These are phyloP conservation scores for Stropharia rugosoannulata DNA, from an alignment of 768 basidiomycete species.

Conservation along the genomic window DNA sequence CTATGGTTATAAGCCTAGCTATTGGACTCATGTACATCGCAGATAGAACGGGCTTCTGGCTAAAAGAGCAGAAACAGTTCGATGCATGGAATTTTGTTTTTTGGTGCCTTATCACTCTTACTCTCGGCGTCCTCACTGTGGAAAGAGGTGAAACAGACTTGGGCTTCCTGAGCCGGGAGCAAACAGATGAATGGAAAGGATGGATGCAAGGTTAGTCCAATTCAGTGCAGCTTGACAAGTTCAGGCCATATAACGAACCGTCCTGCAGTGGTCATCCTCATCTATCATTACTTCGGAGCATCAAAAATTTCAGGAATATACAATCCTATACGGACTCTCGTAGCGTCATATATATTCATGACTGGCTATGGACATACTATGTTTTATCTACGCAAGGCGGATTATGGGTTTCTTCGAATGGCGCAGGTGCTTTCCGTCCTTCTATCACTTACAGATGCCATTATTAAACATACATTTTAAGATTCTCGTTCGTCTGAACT, in stretches of 20 bases:
- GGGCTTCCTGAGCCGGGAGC: constrained; percentile 88
- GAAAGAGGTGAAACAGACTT: constrained; percentile 77
- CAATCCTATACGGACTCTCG: constrained; percentile 85
- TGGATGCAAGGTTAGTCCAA: constrained; percentile 88
- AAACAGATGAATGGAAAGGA: constrained; percentile 97
- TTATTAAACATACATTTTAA: constrained; percentile 20
- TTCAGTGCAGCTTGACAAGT: neutral
- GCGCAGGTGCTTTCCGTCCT: constrained; percentile 48
- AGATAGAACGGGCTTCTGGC: constrained; percentile 84
- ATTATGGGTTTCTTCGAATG: constrained; percentile 78
- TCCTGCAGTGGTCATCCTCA: constrained; percentile 74
- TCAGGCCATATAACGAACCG: constrained; percentile 6
- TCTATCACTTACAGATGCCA: constrained; percentile 2
- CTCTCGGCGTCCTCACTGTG: constrained; percentile 60
- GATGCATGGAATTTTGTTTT: constrained; percentile 64
- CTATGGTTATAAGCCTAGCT: constrained; percentile 63
- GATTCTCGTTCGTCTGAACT: constrained; percentile 81
- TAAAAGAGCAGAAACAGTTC: constrained; percentile 88
- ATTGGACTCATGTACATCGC: constrained; percentile 72
- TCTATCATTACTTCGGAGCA: constrained; percentile 91
- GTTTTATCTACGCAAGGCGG: constrained; percentile 87
- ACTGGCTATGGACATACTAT: constrained; percentile 89
- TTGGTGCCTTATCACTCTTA: constrained; percentile 54
- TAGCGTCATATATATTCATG: constrained; percentile 91
- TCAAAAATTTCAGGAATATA: constrained; percentile 92